These are phyloP conservation scores for Venturia oleaginea DNA, from an alignment of 2,329 filamentous ascomycete species.

Conservation along the genomic window DNA sequence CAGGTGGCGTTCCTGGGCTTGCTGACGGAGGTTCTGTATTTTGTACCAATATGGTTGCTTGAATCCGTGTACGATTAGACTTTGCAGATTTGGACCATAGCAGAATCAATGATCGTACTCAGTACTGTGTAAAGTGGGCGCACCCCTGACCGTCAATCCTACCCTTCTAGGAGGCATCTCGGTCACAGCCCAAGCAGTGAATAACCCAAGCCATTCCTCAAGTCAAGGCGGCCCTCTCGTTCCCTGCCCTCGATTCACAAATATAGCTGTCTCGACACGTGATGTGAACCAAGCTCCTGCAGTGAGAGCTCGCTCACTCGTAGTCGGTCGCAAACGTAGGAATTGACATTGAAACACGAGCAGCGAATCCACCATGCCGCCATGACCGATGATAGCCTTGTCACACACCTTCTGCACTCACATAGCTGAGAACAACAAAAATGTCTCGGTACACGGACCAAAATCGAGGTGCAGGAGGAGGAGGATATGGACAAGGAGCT, in stretches of 20 bases:
- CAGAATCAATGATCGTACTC: slow-evolving; percentile 1
- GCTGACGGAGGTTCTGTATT: not conserved
- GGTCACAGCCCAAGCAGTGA: too few species aligned
- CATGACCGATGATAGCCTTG: not conserved
- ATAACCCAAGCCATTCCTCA: too few species aligned
- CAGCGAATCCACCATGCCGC: not conserved
- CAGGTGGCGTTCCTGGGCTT: not conserved
- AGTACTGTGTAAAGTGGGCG: not conserved
- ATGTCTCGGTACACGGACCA: not conserved
- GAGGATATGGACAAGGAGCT: slow-evolving; percentile 3
- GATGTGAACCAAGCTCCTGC: not conserved
- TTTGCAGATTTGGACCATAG: slow-evolving; percentile 3
- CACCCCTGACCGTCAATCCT: too few species aligned
- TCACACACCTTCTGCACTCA: not conserved
- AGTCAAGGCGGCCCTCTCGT: too few species aligned
- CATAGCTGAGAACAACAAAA: not conserved
- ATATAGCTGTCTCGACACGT: too few species aligned
- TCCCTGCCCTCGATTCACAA: too few species aligned
- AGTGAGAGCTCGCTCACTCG: too few species aligned
- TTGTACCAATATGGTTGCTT: slow-evolving; percentile 1
- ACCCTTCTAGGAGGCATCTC: too few species aligned
- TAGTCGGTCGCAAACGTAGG: not conserved
- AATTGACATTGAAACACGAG: not conserved
- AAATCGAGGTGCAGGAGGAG: not conserved
- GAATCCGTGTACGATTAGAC: slow-evolving; percentile 1